These are phyloP conservation scores for Podospora pseudopauciseta DNA, from an alignment of 495 filamentous ascomycete species.

Conservation along the genomic window DNA sequence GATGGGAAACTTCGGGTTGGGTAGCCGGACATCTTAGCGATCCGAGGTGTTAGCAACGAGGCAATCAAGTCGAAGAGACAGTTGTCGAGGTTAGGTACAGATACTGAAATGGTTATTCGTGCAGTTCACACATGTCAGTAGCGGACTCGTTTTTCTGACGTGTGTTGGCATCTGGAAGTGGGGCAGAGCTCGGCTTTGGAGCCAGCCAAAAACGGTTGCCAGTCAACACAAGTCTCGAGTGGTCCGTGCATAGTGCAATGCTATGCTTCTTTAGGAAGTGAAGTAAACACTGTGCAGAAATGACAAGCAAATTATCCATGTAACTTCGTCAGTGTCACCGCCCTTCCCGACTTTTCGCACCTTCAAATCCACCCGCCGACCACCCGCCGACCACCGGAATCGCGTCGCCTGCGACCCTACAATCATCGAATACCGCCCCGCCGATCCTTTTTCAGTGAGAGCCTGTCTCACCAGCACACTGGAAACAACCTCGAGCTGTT, in stretches of 20 bases:
- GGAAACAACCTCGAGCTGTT: not conserved
- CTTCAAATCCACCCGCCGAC: slow-evolving; percentile 4
- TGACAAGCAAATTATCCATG: slow-evolving; percentile 22
- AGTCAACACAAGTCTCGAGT: slow-evolving; percentile 12
- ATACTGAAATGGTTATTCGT: not conserved
- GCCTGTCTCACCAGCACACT: not conserved
- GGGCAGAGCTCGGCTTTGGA: slow-evolving; percentile 3
- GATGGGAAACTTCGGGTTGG: slow-evolving; percentile 56
- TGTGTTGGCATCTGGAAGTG: slow-evolving; percentile 2
- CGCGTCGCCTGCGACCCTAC: not conserved
- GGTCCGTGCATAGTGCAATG: slow-evolving; percentile 7
- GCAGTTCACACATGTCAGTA: slow-evolving; percentile 1
- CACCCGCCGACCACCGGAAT: not conserved
- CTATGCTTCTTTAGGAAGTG: slow-evolving; percentile 27
- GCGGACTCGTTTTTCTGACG: slow-evolving; percentile 2
- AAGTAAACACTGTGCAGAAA: slow-evolving; percentile 32
- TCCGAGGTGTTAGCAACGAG: slow-evolving; percentile 8
- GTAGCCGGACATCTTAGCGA: slow-evolving; percentile 32
- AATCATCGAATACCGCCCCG: not conserved
- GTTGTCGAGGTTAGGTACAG: slow-evolving; percentile 3
- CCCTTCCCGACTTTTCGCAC: slow-evolving; percentile 7
- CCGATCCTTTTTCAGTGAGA: not conserved
- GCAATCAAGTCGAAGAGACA: slow-evolving; percentile 3
- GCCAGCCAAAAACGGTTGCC: slow-evolving; percentile 13
- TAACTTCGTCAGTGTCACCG: slow-evolving; percentile 10